Evolutionary conservation across 2,329 filamentous ascomycete species (phyloP).

Genomic region (Alternaria metachromatica): DNA sequence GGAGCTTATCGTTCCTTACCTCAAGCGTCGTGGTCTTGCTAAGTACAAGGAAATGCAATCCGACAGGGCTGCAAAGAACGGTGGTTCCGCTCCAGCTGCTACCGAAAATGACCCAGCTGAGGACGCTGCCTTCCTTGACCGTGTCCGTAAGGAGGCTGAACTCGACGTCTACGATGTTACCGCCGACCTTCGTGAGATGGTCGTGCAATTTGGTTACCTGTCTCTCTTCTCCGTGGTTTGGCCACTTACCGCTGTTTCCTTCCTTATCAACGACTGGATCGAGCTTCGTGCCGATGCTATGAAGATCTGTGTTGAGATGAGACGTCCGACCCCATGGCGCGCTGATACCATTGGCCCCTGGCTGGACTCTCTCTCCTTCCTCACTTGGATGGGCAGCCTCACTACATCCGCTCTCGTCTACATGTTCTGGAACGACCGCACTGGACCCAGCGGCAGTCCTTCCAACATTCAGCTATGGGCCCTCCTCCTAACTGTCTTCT

Average conservation of each 20-base stretch:
- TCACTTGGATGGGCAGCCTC: conserved; percentile 92
- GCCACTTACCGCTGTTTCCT: conserved; percentile 89
- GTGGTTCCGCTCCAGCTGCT: conserved; percentile 57
- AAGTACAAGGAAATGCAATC: conserved; percentile 80
- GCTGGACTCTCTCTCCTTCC: conserved; percentile 82
- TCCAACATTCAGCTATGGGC: conserved; percentile 79
- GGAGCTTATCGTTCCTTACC: conserved; percentile 83
- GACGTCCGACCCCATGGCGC: conserved; percentile 86
- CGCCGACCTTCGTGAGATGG: conserved; percentile 79
- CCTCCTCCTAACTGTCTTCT: conserved; percentile 79
- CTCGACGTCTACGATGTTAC: conserved; percentile 89
- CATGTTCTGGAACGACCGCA: conserved; percentile 76
- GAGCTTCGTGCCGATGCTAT: conserved; percentile 91
- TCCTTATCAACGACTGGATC: conserved; percentile 94
- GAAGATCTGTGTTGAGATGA: conserved; percentile 90
- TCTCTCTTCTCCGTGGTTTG: conserved; percentile 91
- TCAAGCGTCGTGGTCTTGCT: conserved; percentile 78
- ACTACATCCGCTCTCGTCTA: conserved; percentile 88
- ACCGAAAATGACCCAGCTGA: conserved; percentile 71
- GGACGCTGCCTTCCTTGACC: conserved; percentile 78
- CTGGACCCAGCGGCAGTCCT: conserved; percentile 70
- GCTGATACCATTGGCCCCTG: conserved; percentile 95
- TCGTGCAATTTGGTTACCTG: conserved; percentile 75
- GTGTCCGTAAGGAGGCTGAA: conserved; percentile 82
- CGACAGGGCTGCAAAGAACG: conserved; percentile 63